Evolutionary conservation across 202 grass and related monocot species (phyloP), one percentile per base, ranked within the genome.

Genomic region (Schoenoplectus triqueter): DNA sequence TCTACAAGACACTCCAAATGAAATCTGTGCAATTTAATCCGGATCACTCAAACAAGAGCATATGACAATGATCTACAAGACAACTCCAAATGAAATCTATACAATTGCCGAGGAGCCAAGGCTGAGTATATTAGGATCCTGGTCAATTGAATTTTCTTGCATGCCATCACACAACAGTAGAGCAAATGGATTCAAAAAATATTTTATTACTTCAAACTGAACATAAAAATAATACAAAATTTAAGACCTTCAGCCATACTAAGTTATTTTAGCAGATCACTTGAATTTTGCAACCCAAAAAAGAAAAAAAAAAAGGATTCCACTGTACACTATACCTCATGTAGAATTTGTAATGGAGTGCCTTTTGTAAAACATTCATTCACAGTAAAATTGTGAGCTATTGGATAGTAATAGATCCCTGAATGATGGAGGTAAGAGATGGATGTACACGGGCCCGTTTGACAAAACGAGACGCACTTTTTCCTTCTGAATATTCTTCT

Each of bases 371-470:
- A 52, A 21, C 46, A 20, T 40, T 19, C 49, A 76, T 55, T 57
- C 0, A 2, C 73, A 77, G 5, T 40, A 57, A 2, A 68, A 69
- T 56, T 51, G 13, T 15, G 46, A 69, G 42, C 84, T 85, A 62
- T 55, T 83, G 20, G 17, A 20, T 50, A 63, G 46, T 69, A 66
- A 87, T 60, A 83, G 95, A 90, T 65, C 86, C 86, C 86, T 90
- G 85, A 78, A 92, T 93, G 77, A 98, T 98, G 39, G 95, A 98
- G 51, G 95, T 95, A 69, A 98, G 91, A 59, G 95, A 95, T 70
- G 91, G 95, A 84, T 93, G 90, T 31, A 93, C 50, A 50, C 95
- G 84, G 66, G 95, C 91, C 5, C 86, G 94, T 86, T 93, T 98
- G 52, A 98, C 6, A 17, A 93, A 98, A 47, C 92, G 89, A 45